Evolutionary conservation across 2,329 filamentous ascomycete genomes (phyloP), one percentile per base, ranked within the genome.

Genomic region (Dendrostoma leiphaemia): DNA sequence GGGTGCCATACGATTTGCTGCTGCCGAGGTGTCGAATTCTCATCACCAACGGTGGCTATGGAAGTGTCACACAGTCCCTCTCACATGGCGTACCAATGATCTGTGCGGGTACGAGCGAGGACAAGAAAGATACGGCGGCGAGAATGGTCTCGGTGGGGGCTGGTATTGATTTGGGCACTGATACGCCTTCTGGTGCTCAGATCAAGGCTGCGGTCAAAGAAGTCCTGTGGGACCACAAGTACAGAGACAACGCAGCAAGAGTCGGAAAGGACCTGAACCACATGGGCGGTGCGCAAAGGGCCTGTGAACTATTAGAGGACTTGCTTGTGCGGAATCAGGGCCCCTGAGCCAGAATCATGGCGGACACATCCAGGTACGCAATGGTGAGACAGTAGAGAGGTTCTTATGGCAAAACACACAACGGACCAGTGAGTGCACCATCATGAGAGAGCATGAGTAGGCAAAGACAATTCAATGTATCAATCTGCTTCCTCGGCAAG

Each of bases 21-120:
- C 64, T 73, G 1, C 69, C 69, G 0, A 65, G 64, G 17, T 63
- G 71, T 3, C 58, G 60, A 38, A 67, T 76, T 2, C 75, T 80
- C 24, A 67, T 81, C 13, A 70, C 70, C 17, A 81, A 80, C 44
- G 78, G 71, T 10, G 76, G 77, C 3, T 81, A 77, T 54, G 75
- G 77, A 6, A 75, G 73, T 2, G 70, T 78, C 45, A 68, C 71
- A 26, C 75, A 79, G 51, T 71, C 69, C 4, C 62, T 79, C 3
- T 65, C 70, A 31, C 70, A 74, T 49, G 75, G 75, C 1, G 71
- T 78, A 23, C 77, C 77, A 1, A 69, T 79, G 62, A 72, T 81
- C 2, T 62, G 79, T 19, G 71, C 74, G 0, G 77, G 77, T 1
- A 63, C 64, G 15, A 68, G 64, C 34, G 71, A 71, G 43, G 74